Evolutionary conservation across 179 eudicot species (phyloP).

Genomic region (Nepenthes alata): DNA sequence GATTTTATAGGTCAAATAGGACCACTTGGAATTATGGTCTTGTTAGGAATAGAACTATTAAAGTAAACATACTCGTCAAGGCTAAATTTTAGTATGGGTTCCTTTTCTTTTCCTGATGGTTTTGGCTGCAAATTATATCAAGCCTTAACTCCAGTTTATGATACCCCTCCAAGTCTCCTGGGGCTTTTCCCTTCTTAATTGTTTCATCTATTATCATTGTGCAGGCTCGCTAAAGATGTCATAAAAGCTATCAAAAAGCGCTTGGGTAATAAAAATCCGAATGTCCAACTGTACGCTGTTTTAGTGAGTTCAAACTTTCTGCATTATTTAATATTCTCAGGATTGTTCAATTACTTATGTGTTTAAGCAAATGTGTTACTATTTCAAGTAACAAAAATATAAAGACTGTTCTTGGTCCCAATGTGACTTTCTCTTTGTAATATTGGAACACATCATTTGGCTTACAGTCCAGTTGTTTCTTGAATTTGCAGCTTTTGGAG

Average conservation of each 20-base stretch:
- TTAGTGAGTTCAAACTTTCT: constrained; percentile 35
- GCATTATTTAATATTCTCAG: not conserved
- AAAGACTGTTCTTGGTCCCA: no score
- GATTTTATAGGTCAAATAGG: no score
- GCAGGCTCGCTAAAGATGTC: constrained; percentile 79
- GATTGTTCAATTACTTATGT: not conserved
- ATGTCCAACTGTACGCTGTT: constrained; percentile 67
- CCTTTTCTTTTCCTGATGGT: not conserved
- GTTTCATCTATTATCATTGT: constrained; percentile 14
- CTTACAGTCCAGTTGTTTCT: not conserved
- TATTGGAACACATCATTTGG: not conserved
- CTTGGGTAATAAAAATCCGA: constrained; percentile 56
- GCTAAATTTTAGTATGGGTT: not conserved
- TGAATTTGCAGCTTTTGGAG: constrained; percentile 61
- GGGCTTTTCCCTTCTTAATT: not conserved
- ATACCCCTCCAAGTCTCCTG: not conserved
- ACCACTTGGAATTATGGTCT: not conserved
- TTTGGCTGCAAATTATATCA: not conserved
- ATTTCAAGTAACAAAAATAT: no score
- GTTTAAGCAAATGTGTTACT: no score
- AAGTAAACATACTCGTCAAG: not conserved
- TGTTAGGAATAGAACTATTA: not conserved
- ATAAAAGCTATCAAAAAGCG: constrained; percentile 79
- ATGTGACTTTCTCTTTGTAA: no score
- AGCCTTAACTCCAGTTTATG: not conserved